A percentile compares a stretch with the other conserved stretches of the same genome.
These are phyloP conservation scores for Nasturtium officinale DNA, from an alignment of 345 rosid species.

Conservation along the genomic window DNA sequence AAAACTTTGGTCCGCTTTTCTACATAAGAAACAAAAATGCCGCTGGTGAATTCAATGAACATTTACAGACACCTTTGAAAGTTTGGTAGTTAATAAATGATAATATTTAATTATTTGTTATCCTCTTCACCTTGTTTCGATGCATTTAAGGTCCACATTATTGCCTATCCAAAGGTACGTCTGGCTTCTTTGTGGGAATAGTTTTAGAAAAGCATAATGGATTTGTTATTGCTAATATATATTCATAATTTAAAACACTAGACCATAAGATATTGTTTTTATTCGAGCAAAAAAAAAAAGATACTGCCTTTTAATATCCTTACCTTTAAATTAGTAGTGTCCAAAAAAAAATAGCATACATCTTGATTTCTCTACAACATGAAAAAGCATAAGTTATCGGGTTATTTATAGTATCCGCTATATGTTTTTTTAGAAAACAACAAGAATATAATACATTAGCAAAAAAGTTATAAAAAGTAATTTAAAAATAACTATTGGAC, in stretches of 20 bases:
- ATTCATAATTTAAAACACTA: not conserved
- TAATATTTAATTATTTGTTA: conserved; percentile 24
- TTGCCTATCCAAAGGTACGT: conserved; percentile 2
- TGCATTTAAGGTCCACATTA: conserved; percentile 34
- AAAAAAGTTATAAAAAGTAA: not conserved
- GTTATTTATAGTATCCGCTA: not conserved
- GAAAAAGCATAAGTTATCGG: not conserved
- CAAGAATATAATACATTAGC: not conserved
- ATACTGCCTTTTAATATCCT: no score
- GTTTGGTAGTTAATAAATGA: conserved; percentile 41
- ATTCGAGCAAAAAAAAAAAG: not conserved
- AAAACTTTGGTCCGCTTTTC: not conserved
- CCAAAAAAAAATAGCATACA: no score
- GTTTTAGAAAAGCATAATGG: conserved; percentile 5
- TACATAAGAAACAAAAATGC: conserved; percentile 29
- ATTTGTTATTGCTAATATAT: not conserved
- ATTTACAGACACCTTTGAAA: conserved; percentile 26
- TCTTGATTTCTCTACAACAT: not conserved
- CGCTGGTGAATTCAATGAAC: conserved; percentile 41
- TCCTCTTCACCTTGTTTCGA: conserved; percentile 31
- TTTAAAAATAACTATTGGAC: not conserved
- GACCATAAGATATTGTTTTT: not conserved
- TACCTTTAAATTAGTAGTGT: no score
- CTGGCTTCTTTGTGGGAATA: not conserved
- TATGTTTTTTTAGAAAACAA: not conserved